Conservation (phyloP, 148 eudicot genomes). For the Silene uniflora region DNA sequence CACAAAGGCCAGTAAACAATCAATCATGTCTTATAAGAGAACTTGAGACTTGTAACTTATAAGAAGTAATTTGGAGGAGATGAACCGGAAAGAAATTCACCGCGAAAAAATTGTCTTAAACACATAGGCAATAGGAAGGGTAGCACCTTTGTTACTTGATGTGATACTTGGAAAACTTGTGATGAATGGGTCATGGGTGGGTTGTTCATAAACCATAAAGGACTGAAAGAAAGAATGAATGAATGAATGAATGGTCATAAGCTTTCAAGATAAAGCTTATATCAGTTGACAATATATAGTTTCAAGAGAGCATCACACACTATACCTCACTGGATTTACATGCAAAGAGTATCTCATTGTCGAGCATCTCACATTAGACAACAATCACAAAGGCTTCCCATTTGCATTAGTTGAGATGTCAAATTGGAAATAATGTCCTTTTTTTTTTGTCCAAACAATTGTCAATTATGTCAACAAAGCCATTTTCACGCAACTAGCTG, state of each 20-base stretch:
- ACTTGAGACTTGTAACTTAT: background rate
- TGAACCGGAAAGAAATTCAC: background rate
- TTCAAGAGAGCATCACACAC: background rate
- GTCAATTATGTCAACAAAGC: slow-evolving; percentile 8
- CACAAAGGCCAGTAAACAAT: background rate
- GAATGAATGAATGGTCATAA: slow-evolving; percentile 10
- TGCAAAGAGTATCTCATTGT: background rate
- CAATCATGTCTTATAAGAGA: background rate
- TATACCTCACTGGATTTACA: slow-evolving; percentile 18
- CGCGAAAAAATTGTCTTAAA: too few species aligned
- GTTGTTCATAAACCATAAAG: slow-evolving; percentile 4
- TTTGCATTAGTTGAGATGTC: slow-evolving; percentile 10
- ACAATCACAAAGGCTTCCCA: background rate
- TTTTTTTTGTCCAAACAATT: too few species aligned
- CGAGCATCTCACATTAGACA: slow-evolving; percentile 9
- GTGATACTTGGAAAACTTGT: background rate
- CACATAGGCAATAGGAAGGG: background rate
- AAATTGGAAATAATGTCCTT: too few species aligned
- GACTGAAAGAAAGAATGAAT: too few species aligned
- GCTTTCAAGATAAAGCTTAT: slow-evolving; percentile 18
- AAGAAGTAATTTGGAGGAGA: background rate
- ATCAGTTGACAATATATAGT: too few species aligned
- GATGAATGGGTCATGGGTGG: background rate
- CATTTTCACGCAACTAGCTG: slow-evolving; percentile 1
- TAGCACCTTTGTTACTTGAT: background rate